Percentiles rank a stretch among this genome's conserved stretches.
Conservation (phyloP, 345 rosid species). For the Reutealis trisperma region DNA sequence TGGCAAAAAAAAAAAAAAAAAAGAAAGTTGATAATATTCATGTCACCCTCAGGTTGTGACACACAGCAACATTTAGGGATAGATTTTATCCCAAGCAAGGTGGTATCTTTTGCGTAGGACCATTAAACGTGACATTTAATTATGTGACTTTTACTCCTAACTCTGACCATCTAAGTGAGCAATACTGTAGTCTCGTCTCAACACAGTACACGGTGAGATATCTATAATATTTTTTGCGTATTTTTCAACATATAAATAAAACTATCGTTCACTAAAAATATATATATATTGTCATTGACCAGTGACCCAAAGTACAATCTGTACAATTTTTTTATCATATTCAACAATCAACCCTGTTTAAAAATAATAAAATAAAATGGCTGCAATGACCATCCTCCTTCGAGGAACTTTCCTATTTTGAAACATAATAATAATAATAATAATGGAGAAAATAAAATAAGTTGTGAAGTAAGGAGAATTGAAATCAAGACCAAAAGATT, state of each 20-base stretch:
- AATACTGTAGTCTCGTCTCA: background rate
- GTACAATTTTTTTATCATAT: background rate
- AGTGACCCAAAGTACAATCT: background rate
- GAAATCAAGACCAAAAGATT: no score
- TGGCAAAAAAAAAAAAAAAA: no score
- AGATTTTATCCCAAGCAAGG: constrained; percentile 5
- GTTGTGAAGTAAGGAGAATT: background rate
- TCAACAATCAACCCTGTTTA: background rate
- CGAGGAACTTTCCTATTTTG: background rate
- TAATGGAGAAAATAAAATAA: background rate
- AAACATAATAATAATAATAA: background rate
- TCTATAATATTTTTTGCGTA: background rate
- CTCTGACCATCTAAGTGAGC: background rate
- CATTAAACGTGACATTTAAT: background rate
- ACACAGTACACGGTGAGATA: background rate
- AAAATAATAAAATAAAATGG: background rate
- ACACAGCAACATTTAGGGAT: background rate
- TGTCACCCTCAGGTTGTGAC: background rate
- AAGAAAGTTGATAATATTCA: background rate
- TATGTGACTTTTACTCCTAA: background rate
- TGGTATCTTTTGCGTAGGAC: background rate
- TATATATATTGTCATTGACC: no score
- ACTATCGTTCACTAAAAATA: background rate
- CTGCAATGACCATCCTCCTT: background rate
- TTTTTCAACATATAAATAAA: background rate